Conservation (phyloP, 805 yeast species). For the Hanseniaspora occidentalis region DNA sequence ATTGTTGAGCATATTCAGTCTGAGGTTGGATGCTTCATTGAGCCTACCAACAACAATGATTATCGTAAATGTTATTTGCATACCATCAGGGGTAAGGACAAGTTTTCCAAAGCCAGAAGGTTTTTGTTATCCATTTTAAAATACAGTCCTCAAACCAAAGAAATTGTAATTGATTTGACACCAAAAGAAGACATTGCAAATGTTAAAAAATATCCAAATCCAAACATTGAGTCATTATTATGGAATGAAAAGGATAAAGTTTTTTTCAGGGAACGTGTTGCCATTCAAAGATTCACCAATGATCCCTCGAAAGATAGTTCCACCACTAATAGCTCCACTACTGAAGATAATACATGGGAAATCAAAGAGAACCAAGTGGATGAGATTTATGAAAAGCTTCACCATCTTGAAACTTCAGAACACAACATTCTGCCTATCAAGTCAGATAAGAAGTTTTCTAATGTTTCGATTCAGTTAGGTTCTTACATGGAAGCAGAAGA, state of each 20-base stretch:
- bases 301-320: too few species aligned
- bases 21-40: neutral
- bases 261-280: slow-evolving; percentile 18
- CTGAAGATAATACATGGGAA: too few species aligned
- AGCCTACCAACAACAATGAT: neutral
- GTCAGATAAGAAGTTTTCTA: slow-evolving; percentile 1
- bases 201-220: slow-evolving; percentile 16
- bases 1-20: neutral
- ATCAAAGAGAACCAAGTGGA: neutral
- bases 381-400: neutral
- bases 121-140: slow-evolving; percentile 16
- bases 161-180: slow-evolving; percentile 5
- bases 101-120: slow-evolving; percentile 15
- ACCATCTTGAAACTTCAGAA: neutral
- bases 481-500: neutral
- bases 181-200: slow-evolving; percentile 5
- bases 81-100: slow-evolving; percentile 13
- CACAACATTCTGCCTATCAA: slow-evolving; percentile 4
- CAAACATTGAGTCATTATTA: slow-evolving; percentile 16
- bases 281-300: slow-evolving; percentile 7
- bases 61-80: slow-evolving; percentile 17
- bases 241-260: slow-evolving; percentile 16
- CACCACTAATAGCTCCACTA: too few species aligned
- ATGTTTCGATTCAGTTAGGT: slow-evolving; percentile 4
- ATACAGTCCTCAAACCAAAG: slow-evolving; percentile 12